These are phyloP conservation scores for Dryas integrifolia DNA, from an alignment of 331 rosid genomes.

Conservation along the genomic window DNA sequence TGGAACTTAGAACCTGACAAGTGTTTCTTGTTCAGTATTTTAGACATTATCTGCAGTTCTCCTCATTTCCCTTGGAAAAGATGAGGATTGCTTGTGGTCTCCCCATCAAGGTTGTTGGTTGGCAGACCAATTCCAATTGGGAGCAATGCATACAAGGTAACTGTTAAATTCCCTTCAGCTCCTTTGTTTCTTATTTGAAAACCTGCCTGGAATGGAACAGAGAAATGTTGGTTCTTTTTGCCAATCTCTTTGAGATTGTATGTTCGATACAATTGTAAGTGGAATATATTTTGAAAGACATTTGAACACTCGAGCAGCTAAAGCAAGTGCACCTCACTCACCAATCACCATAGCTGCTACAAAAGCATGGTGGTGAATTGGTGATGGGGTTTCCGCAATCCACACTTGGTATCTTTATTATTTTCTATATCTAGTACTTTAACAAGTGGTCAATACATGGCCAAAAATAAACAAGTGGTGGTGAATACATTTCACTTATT, in stretches of 20 bases:
- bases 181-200: background rate
- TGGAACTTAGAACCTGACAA: slow-evolving; percentile 11
- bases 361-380: background rate
- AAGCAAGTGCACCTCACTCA: background rate
- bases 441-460: background rate
- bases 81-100: background rate
- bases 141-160: background rate
- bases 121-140: background rate
- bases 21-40: background rate
- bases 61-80: background rate
- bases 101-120: background rate
- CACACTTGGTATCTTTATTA: background rate
- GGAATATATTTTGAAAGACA: background rate
- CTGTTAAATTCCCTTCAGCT: background rate
- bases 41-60: background rate
- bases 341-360: background rate
- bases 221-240: no score
- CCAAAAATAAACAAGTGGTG: no score
- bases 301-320: background rate
- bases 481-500: no score
- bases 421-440: background rate
- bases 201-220: background rate
- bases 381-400: background rate
- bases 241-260: no score
- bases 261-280: no score